Evolutionary conservation across 306 rosid genomes (phyloP).

Genomic region (Cucurbita pepo): DNA sequence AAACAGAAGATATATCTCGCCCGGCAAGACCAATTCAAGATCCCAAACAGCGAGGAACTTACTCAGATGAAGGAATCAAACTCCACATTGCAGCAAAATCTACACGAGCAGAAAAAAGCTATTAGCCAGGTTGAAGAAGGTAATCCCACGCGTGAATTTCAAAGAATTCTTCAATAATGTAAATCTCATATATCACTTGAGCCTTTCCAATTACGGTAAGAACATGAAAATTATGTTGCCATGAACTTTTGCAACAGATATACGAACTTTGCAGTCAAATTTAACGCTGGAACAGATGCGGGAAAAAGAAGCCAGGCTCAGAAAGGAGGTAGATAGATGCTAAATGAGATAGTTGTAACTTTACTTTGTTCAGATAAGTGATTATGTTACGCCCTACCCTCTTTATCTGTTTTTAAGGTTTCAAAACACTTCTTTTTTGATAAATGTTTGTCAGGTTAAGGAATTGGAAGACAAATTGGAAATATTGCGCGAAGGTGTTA

Average conservation of each 20-base stretch:
- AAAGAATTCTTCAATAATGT: neutral
- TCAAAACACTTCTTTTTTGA: constrained; percentile 7
- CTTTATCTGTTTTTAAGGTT: neutral
- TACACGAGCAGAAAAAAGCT: constrained; percentile 36
- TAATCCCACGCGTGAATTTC: constrained; percentile 4
- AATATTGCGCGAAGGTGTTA: constrained; percentile 65
- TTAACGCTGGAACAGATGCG: constrained; percentile 68
- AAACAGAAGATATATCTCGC: constrained; percentile 92
- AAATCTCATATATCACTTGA: neutral
- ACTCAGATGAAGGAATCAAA: constrained; percentile 70
- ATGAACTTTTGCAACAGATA: constrained; percentile 39
- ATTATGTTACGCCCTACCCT: neutral
- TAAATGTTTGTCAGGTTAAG: constrained; percentile 33
- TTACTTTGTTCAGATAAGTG: neutral
- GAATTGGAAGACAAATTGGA: constrained; percentile 58
- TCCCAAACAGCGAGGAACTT: constrained; percentile 69
- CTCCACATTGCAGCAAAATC: constrained; percentile 41
- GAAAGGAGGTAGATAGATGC: constrained; percentile 41
- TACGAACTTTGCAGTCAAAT: constrained; percentile 55
- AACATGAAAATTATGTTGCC: neutral
- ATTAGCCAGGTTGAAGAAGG: constrained; percentile 60
- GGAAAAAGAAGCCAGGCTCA: constrained; percentile 46
- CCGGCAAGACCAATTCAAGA: constrained; percentile 65
- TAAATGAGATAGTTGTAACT: neutral
- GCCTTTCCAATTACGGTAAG: neutral